Evolutionary conservation across 2,329 filamentous ascomycete genomes (phyloP), one percentile per base, ranked within the genome.

Genomic region (Amphichorda felina): DNA sequence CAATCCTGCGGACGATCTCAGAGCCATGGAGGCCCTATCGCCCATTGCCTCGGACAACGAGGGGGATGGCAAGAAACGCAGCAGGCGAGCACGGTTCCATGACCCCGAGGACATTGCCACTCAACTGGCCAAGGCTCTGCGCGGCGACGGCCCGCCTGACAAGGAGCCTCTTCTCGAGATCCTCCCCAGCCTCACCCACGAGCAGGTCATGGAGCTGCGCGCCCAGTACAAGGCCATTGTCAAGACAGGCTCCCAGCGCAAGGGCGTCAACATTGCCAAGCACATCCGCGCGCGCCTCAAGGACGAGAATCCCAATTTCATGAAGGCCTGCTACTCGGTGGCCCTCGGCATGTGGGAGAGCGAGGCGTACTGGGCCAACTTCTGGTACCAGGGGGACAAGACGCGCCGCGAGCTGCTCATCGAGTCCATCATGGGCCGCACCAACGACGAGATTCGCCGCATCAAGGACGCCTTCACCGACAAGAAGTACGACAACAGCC

Each of bases 331-430:
- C 50, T 95, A 96, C 55, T 78, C 88, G 4, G 88, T 85, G 3
- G 87, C 89, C 1, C 72, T 96, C 1, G 91, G 91, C 8, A 72
- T 73, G 35, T 96, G 87, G 79, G 91, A 95, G 61, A 81, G 79
- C 46, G 91, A 98, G 56, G 85, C 86, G 0, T 94, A 94, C 66
- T 98, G 91, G 88, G 87, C 89, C 40, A 96, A 95, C 56, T 94
- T 86, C 58, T 96, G 87, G 79, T 96, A 95, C 60, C 89, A 95
- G 53, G 79, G 80, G 26, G 82, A 89, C 56, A 83, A 80, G 48
- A 84, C 79, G 7, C 73, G 86, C 3, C 76, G 88, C 5, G 89
- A 96, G 57, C 68, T 98, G 25, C 72, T 98, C 36, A 95, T 96
- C 48, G 91, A 98, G 59, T 76, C 79, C 5, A 70, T 98, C 15